A percentile compares a stretch with the other conserved stretches of the same genome.
These are phyloP conservation scores for Metschnikowia koreensis DNA, from an alignment of 805 yeast species.

Conservation along the genomic window DNA sequence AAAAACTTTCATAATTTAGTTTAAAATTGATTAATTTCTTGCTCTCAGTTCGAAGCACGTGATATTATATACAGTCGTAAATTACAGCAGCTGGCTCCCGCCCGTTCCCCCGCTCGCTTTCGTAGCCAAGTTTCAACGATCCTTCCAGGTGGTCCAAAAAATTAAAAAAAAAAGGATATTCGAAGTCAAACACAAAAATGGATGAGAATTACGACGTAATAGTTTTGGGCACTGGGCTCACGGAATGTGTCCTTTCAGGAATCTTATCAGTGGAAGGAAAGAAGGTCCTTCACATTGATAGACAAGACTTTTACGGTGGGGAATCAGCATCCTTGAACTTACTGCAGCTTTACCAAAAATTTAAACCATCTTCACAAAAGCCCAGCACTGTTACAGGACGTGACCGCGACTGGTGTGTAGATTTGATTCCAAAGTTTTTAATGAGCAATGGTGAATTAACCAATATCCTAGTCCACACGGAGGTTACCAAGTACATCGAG, in stretches of 20 bases:
- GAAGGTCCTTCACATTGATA: conserved; percentile 93
- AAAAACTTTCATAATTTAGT: conserved; percentile 59
- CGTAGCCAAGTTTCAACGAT: not conserved
- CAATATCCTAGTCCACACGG: conserved; percentile 90
- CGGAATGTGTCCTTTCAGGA: conserved; percentile 95
- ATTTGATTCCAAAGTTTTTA: conserved; percentile 90
- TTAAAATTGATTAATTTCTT: conserved; percentile 9
- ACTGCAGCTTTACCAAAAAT: conserved; percentile 69
- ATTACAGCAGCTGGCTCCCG: not conserved
- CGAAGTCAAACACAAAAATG: conserved; percentile 42
- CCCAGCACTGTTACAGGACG: conserved; percentile 76
- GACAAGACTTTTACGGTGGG: conserved; percentile 95
- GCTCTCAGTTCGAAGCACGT: not conserved
- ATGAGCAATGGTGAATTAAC: conserved; percentile 98
- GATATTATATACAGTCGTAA: not conserved
- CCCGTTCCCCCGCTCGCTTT: conserved; percentile 3
- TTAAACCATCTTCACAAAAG: conserved; percentile 71
- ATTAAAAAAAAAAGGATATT: not conserved
- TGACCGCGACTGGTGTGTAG: conserved; percentile 97
- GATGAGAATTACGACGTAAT: conserved; percentile 97
- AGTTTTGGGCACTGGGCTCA: conserved; percentile 91
- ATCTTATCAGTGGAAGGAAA: conserved; percentile 95
- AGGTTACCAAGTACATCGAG: conserved; percentile 92
- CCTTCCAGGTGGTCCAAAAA: not conserved
- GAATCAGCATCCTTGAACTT: conserved; percentile 84